Evolutionary conservation across 805 yeast species (phyloP).

Genomic region (Pichia eremophila): DNA sequence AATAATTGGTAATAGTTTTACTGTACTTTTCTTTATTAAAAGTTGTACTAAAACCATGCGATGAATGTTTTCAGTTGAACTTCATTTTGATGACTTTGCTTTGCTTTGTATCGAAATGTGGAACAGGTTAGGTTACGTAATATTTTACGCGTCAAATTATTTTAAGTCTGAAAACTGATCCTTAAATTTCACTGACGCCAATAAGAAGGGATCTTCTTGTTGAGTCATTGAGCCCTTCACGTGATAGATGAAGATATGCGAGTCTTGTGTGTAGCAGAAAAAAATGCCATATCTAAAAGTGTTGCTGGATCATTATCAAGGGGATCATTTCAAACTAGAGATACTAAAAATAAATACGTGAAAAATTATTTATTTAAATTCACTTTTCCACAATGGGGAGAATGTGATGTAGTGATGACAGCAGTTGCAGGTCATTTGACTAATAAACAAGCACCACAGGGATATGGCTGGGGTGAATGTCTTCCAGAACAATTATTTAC

Average conservation of each 20-base stretch:
- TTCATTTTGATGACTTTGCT: no score
- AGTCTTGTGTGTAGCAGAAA: constrained; percentile 92
- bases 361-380: constrained; percentile 73
- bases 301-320: constrained; percentile 66
- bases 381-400: constrained; percentile 52
- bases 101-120: no score
- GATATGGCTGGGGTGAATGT: constrained; percentile 57
- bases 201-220: no score
- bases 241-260: constrained; percentile 31
- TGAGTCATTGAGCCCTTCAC: no score
- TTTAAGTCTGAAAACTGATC: no score
- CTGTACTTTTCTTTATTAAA: no score
- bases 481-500: constrained; percentile 58
- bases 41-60: no score
- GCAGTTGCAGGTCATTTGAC: constrained; percentile 84
- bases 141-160: no score
- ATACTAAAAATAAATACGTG: constrained; percentile 50
- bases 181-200: no score
- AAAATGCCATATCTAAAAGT: constrained; percentile 86
- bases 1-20: no score
- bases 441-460: constrained; percentile 52
- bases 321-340: constrained; percentile 24
- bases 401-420: constrained; percentile 80
- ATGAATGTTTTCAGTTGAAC: no score
- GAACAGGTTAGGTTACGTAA: no score